Base-by-base conservation (phyloP, 2,329 filamentous ascomycete species). In the Bipolaris sorokiniana region DNA sequence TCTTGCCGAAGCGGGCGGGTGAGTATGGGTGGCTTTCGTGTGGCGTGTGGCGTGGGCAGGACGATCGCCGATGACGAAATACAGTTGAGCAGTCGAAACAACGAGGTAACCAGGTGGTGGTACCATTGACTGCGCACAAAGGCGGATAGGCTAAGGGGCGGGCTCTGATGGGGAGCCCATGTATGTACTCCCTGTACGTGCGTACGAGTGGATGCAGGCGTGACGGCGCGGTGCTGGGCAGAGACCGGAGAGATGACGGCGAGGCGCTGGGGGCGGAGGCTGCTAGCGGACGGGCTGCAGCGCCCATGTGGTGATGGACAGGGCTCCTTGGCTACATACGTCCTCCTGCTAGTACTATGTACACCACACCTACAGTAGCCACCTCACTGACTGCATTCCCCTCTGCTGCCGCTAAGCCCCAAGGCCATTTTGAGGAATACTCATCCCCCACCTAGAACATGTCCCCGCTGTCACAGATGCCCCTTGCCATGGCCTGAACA, bases 21-120 rank as follows among this genome's bases (percentile, higher is more conserved):
- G 38, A 45, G 46, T 26, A 42, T 15, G n/a, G 28, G 48, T 47
- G n/a, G 40, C 40, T 34, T 56, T 48, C 41, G 52, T 56, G 48
- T 40, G 53, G 48, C 54, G 52, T 51, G 48, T 42, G 52, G 46
- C 38, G 52, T 54, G 44, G 48, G 20, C 22, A 26, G 23, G 44
- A 37, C 26, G 54, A 56, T 56, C 48, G 54, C 37, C 54, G 36
- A 53, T 56, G 36, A 36, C 40, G 20, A 36, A 26, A 23, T 44
- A 36, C 47, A 28, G 42, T 18, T 34, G 48, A 53, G 54, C 28
- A 48, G 20, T 41, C 28, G 41, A 36, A 31, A 47, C 33, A 42
- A 41, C 48, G 28, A 56, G 28, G 20, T n/a, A 22, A 44, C 40
- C n/a, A 41, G 40, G 15, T 38, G n/a, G 52, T 51, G 28, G 46